Evolutionary conservation across 2,329 filamentous ascomycete species (phyloP).

Genomic region (Monilinia laxa): DNA sequence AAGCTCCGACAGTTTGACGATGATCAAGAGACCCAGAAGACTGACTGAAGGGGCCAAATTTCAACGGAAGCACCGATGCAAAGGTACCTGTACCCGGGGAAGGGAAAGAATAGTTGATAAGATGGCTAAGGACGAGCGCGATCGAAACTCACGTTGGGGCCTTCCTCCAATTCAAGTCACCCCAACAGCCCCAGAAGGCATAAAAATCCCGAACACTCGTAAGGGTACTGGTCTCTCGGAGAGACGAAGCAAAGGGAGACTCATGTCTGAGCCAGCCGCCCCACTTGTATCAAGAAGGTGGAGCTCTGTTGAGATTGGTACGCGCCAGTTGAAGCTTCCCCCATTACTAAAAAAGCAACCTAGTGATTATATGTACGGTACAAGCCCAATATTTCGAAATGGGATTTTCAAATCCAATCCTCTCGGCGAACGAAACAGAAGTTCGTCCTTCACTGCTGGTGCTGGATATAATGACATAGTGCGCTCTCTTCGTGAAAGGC

Average conservation of each 20-base stretch:
- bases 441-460: constrained; percentile 26
- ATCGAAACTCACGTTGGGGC: constrained; percentile 21
- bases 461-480: constrained; percentile 29
- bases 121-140: constrained; percentile 11
- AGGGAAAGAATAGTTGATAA: background rate
- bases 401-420: constrained; percentile 16
- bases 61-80: constrained; percentile 12
- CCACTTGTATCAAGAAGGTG: constrained; percentile 31
- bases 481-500: constrained; percentile 29
- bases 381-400: background rate
- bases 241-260: background rate
- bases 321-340: constrained; percentile 21
- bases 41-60: constrained; percentile 23
- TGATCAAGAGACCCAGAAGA: constrained; percentile 26
- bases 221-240: background rate
- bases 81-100: constrained; percentile 20
- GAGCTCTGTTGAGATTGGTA: constrained; percentile 35
- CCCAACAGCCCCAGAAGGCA: constrained; percentile 26
- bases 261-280: constrained; percentile 18
- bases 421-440: constrained; percentile 22
- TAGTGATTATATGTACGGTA: background rate
- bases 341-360: background rate
- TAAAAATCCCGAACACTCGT: background rate
- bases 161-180: constrained; percentile 25
- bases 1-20: constrained; percentile 30